Base-by-base conservation (phyloP, 495 filamentous ascomycete species). In the Geopyxis carbonaria region DNA sequence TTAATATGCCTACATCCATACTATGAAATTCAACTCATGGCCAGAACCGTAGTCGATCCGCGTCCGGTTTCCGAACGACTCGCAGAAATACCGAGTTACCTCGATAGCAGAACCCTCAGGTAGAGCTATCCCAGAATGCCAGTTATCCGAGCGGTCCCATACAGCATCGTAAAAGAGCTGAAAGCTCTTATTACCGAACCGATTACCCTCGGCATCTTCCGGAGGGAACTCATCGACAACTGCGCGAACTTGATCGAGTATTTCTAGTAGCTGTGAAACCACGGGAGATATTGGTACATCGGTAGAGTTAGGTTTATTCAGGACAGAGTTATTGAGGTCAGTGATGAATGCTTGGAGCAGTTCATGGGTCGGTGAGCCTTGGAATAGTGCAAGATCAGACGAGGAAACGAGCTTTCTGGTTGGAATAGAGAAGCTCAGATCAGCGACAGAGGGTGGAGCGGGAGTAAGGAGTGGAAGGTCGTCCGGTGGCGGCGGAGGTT, bases 11-110 rank as follows among this genome's bases (percentile, higher is more conserved):
- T 30, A 56, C 24, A 95, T 65, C 83, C 84, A 95, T 57, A 92
- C 75, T 55, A 87, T 66, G 58, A 95, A 93, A 58, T 97, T 93
- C 34, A 97, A 68, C 60, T 97, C 89, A 57, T 97, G 89, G 5
- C 89, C 89, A 0, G 82, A 91, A 46, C 89, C 89, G 59, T 97
- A 97, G 61, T 97, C 89, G 45, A 97, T 81, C n/a, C 89, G 72
- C 21, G 72, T 69, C 33, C 75, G 67, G 55, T 89, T 92, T 32
- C 89, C 89, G 34, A 93, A 79, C 1, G 76, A 77, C 50, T 92
- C 70, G 42, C 70, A 60, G 34, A 99, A 66, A 53, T 99, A 99
- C 28, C 75, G 69, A 5, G 75, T 76, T 5, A 75, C 64, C 56
- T 97, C 89, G 1, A 63, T 56, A 21, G 76, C 65, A 3, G 78